Evolutionary conservation across 2,329 filamentous ascomycete genomes (phyloP).

Genomic region (Curvularia spicifera): DNA sequence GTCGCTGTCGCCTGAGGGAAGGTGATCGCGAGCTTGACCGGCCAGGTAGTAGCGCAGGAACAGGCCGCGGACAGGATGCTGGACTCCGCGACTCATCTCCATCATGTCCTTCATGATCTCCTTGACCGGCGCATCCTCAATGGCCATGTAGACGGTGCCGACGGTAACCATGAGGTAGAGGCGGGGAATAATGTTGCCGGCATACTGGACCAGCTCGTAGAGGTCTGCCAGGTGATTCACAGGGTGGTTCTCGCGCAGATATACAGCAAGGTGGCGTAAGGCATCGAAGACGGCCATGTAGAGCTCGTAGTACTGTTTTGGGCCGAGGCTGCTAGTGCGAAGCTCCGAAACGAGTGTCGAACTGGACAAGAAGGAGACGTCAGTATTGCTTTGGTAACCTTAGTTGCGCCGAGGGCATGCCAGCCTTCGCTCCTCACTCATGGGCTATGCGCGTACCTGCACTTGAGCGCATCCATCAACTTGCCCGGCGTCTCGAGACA

Average conservation of each 20-base stretch:
- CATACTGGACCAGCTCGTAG: conserved; percentile 97
- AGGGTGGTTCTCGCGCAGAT: conserved; percentile 95
- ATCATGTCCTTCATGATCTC: conserved; percentile 99
- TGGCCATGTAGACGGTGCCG: conserved; percentile 98
- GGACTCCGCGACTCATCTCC: conserved; percentile 98
- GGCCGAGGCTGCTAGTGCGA: conserved; percentile 94
- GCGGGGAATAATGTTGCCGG: conserved; percentile 94
- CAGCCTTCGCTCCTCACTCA: not conserved
- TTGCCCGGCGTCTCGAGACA: conserved; percentile 96
- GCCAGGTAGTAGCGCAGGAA: conserved; percentile 97
- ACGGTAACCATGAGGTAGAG: conserved; percentile 99
- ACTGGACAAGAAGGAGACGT: conserved; percentile 57
- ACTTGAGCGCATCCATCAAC: conserved; percentile 99
- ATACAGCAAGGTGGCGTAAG: conserved; percentile 91
- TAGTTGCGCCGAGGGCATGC: not conserved
- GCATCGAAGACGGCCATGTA: conserved; percentile 99
- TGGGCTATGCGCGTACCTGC: conserved; percentile 70
- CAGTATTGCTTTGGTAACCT: conserved; percentile 5
- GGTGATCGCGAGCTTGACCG: conserved; percentile 87
- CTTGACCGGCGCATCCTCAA: conserved; percentile 97
- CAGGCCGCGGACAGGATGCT: conserved; percentile 92
- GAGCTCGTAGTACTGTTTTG: conserved; percentile 99
- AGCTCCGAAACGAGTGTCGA: conserved; percentile 98
- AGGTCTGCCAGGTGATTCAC: conserved; percentile 97
- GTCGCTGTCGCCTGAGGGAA: conserved; percentile 82